Evolutionary conservation across 129 eudicot species (phyloP).

Genomic region (Escallonia rubra): DNA sequence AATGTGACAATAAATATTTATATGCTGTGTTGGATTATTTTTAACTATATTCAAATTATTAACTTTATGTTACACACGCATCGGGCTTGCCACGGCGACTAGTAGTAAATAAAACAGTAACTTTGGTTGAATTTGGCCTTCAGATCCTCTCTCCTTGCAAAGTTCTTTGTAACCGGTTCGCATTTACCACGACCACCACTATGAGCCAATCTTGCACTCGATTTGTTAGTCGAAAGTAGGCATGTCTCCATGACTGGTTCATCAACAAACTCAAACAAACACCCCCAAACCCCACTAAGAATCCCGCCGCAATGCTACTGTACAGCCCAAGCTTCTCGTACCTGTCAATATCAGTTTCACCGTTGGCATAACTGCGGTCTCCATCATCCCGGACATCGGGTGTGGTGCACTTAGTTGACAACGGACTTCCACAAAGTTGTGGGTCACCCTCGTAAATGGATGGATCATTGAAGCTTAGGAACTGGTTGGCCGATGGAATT

Average conservation of each 20-base stretch:
- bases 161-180: too few species aligned
- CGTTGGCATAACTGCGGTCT: background rate
- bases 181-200: too few species aligned
- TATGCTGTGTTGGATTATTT: too few species aligned
- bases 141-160: too few species aligned
- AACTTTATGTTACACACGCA: too few species aligned
- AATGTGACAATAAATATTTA: too few species aligned
- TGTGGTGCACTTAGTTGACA: background rate
- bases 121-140: too few species aligned
- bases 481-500: background rate
- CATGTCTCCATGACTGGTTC: background rate
- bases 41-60: too few species aligned
- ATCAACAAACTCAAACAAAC: background rate
- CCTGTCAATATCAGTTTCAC: background rate
- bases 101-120: too few species aligned
- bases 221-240: background rate
- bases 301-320: background rate
- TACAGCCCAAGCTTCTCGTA: background rate
- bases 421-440: background rate
- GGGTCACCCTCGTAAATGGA: background rate
- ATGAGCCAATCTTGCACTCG: background rate
- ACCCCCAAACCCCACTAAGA: background rate
- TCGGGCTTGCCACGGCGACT: too few species aligned
- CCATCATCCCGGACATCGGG: background rate
- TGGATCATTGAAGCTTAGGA: conserved; percentile 1